Evolutionary conservation across 495 filamentous ascomycete species (phyloP).

Genomic region (Hypoxylon fuscum): DNA sequence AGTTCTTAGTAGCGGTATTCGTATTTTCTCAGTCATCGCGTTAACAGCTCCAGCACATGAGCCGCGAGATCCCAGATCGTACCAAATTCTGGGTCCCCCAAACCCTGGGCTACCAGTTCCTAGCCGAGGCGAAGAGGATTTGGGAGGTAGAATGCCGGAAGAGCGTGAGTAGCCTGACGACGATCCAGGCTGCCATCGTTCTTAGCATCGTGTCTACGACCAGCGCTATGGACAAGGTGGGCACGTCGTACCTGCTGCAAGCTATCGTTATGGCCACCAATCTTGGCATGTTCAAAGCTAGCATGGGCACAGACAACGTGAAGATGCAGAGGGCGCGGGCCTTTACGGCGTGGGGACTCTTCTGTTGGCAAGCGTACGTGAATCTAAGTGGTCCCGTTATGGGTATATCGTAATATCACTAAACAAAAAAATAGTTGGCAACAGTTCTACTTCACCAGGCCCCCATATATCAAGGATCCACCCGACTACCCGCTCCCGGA

Average conservation of each 20-base stretch:
- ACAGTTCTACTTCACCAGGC: slow-evolving; percentile 43
- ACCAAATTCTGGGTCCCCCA: slow-evolving; percentile 51
- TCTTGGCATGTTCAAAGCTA: slow-evolving; percentile 41
- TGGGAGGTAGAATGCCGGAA: slow-evolving; percentile 46
- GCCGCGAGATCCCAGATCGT: slow-evolving; percentile 41
- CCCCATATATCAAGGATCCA: slow-evolving; percentile 37
- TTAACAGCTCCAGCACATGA: slow-evolving; percentile 40
- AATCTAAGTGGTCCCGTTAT: not conserved
- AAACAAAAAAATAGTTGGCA: slow-evolving; percentile 32
- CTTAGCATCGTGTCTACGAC: slow-evolving; percentile 42
- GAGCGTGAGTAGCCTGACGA: slow-evolving; percentile 32
- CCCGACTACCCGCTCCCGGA: slow-evolving; percentile 45
- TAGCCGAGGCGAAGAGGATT: slow-evolving; percentile 51
- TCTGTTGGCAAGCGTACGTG: slow-evolving; percentile 50
- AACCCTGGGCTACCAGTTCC: slow-evolving; percentile 49
- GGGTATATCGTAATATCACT: no score
- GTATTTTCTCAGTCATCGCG: not conserved
- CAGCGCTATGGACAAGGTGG: slow-evolving; percentile 49
- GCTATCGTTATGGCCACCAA: slow-evolving; percentile 48
- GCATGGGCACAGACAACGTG: slow-evolving; percentile 20
- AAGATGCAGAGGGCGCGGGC: slow-evolving; percentile 37
- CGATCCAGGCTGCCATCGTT: slow-evolving; percentile 48
- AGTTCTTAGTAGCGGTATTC: slow-evolving; percentile 23
- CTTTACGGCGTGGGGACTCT: slow-evolving; percentile 51
- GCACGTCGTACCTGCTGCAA: slow-evolving; percentile 44